phyloP scores from a whole-genome alignment of 2,329 filamentous ascomycete genomes.

The Pseudogymnoascus sp. region DNA sequence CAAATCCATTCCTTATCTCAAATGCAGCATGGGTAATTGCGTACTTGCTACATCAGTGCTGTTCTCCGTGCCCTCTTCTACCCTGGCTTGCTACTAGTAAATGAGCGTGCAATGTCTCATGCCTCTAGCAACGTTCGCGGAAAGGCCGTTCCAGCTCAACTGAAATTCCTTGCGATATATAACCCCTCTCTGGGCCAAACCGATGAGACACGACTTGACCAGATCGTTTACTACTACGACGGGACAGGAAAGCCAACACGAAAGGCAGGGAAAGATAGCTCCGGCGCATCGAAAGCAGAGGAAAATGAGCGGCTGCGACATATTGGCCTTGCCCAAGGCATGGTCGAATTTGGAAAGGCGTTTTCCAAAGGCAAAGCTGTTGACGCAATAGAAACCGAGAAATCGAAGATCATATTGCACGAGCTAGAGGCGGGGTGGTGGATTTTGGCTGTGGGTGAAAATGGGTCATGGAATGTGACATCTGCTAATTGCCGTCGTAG shows the following conservation, averaged over 20 bases:
- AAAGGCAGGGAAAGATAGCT: conserved; percentile 21
- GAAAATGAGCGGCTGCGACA: conserved; percentile 82
- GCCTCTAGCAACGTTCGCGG: conserved; percentile 13
- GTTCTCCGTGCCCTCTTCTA: not conserved
- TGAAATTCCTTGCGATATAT: conserved; percentile 90
- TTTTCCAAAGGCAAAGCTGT: conserved; percentile 73
- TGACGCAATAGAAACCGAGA: conserved; percentile 85
- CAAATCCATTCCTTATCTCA: not conserved
- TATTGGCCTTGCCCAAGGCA: conserved; percentile 92
- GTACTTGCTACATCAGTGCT: not conserved
- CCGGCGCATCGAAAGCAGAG: conserved; percentile 44
- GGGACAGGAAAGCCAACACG: conserved; percentile 26
- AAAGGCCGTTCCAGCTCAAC: conserved; percentile 56
- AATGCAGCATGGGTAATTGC: not conserved
- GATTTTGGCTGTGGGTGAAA: conserved; percentile 72
- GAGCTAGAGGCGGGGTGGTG: conserved; percentile 92
- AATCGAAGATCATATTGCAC: conserved; percentile 71
- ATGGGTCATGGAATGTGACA: not conserved
- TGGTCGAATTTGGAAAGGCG: conserved; percentile 84
- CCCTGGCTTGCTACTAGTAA: not conserved
- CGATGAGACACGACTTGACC: conserved; percentile 55
- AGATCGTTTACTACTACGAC: conserved; percentile 76
- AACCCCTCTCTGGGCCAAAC: conserved; percentile 70
- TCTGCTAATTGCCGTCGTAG: conserved; percentile 34
- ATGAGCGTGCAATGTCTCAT: conserved; percentile 24